Evolutionary conservation across 768 basidiomycete genomes (phyloP), one percentile per base, ranked within the genome.

Genomic region (Russula emetica): DNA sequence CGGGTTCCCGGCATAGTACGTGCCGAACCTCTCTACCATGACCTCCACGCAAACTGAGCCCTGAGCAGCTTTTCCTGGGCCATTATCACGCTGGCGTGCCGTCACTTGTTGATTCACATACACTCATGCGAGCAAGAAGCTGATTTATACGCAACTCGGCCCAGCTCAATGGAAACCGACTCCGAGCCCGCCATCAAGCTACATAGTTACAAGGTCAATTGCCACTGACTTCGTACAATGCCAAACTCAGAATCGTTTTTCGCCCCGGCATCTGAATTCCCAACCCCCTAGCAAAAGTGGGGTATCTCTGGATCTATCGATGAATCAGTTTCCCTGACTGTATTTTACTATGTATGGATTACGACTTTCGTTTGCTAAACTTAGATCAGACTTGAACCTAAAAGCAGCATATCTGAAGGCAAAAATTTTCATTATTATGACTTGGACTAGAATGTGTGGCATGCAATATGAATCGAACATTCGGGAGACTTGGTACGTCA

Each of bases 21-120:
- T 55, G 11, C 22, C 30, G n/a, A 34, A 30, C 11, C 18, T 14
- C 47, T 20, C 18, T 16, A 6, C 20, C 45, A 7, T 9, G 14
- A 30, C 28, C 1, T 44, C 9, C 28, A 24, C 16, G 34, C 20
- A 30, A 51, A 5, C n/a, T 51, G 20, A 26, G n/a, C 8, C 32
- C 30, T 26, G 34, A 13, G 34, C 28, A 66, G 65, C 36, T 66
- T 63, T n/a, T 10, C 22, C 32, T 66, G 61, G 65, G 56, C 61
- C 28, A 3, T 59, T 8, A 10, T 26, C 4, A 24, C 58, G 3
- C 3, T 66, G 20, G 36, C n/a, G 16, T 54, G 42, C 22, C 58
- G 59, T 58, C 62, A 51, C 11, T 18, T 66, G 24, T 28, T 66
- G 5, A 58, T 66, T 36, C 52, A 53, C 24, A 26, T 55, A 24